These are phyloP conservation scores for Boletellus sp. DNA, from an alignment of 1,284 basidiomycete species.

Conservation along the genomic window DNA sequence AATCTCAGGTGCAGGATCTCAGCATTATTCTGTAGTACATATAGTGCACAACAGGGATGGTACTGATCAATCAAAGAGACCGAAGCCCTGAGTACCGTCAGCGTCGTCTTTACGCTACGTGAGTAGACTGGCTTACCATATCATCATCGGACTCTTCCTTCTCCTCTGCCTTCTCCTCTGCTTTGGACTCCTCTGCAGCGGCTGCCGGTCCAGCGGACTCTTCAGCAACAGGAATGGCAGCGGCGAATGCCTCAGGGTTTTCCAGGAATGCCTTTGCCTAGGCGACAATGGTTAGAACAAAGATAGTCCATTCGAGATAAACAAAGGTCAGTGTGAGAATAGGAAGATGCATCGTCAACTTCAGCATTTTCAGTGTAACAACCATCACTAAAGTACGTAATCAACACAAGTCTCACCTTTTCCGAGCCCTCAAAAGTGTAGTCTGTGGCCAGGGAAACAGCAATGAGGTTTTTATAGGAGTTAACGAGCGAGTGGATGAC, in stretches of 20 bases:
- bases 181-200: constrained; percentile 60
- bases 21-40: constrained; percentile 24
- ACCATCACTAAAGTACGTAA: constrained; percentile 32
- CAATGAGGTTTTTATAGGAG: constrained; percentile 97
- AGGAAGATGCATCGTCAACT: constrained; percentile 43
- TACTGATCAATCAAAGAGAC: constrained; percentile 76
- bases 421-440: constrained; percentile 92
- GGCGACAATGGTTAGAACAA: constrained; percentile 27
- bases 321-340: constrained; percentile 24
- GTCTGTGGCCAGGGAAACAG: constrained; percentile 89
- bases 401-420: constrained; percentile 60
- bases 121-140: constrained; percentile 55
- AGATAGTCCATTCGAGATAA: constrained; percentile 8
- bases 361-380: constrained; percentile 83
- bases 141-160: constrained; percentile 70
- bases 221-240: constrained; percentile 60
- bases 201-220: constrained; percentile 45
- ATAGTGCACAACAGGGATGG: constrained; percentile 7
- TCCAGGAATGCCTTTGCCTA: constrained; percentile 95
- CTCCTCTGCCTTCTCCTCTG: constrained; percentile 61
- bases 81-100: constrained; percentile 68
- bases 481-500: constrained; percentile 95
- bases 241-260: constrained; percentile 95
- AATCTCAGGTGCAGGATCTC: constrained; percentile 9
- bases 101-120: too few species aligned